Percentiles rank a stretch among this genome's conserved stretches.
Conservation (phyloP, 345 rosid species). For the Gossypium anomalum region DNA sequence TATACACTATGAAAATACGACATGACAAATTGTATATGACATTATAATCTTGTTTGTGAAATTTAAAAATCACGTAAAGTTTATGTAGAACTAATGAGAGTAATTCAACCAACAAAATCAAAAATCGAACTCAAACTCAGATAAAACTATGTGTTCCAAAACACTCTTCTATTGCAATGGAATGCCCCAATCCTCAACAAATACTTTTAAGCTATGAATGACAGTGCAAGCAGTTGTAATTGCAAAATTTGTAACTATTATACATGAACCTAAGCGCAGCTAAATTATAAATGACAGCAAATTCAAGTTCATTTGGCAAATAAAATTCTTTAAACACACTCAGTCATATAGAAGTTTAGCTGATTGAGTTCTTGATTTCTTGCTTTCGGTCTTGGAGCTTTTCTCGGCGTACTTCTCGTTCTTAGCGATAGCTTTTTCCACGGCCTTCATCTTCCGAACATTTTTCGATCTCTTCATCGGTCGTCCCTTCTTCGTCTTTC, state of each 20-base stretch:
- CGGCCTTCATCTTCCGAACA: slow-evolving; percentile 31
- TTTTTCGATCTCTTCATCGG: slow-evolving; percentile 53
- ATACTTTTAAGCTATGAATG: neutral
- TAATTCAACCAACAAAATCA: neutral
- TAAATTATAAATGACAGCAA: neutral
- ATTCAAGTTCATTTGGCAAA: neutral
- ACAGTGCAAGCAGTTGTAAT: neutral
- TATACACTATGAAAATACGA: too few relatives aligned
- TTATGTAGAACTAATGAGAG: too few relatives aligned
- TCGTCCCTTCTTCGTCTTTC: slow-evolving; percentile 52
- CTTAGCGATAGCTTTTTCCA: slow-evolving; percentile 34
- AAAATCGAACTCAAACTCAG: neutral
- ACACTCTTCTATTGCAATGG: neutral
- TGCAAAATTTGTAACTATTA: neutral
- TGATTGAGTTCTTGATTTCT: slow-evolving; percentile 29
- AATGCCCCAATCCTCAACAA: neutral
- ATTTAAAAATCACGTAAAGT: too few relatives aligned
- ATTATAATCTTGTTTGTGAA: too few relatives aligned
- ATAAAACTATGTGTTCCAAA: neutral
- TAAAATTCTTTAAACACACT: neutral
- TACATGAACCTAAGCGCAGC: neutral
- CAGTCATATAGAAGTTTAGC: slow-evolving; percentile 34
- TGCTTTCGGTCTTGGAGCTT: slow-evolving; percentile 23
- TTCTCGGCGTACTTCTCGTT: slow-evolving; percentile 28
- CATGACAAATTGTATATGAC: neutral